These are phyloP conservation scores for Coniella lustricola DNA, from an alignment of 2,329 filamentous ascomycete species.

Conservation along the genomic window DNA sequence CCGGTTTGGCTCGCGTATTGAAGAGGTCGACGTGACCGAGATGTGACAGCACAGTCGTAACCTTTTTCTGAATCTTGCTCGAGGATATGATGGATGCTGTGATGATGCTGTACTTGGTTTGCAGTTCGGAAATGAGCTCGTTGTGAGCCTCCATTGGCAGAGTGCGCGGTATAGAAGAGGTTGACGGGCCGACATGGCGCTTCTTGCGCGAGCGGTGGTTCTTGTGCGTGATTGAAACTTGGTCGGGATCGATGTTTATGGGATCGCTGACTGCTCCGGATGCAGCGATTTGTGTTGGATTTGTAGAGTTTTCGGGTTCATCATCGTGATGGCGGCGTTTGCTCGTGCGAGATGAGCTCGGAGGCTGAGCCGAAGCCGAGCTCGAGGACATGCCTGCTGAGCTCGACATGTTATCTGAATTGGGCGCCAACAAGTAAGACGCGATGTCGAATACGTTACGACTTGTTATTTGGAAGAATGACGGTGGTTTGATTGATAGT, in stretches of 20 bases:
- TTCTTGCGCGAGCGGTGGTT: conserved; percentile 16
- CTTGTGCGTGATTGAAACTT: conserved; percentile 3
- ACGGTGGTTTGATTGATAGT: too few species aligned
- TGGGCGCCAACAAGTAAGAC: too few species aligned
- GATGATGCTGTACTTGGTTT: conserved; percentile 41
- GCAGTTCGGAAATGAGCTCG: conserved; percentile 36
- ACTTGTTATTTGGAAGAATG: too few species aligned
- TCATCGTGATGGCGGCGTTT: conserved; percentile 8
- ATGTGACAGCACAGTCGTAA: conserved; percentile 38
- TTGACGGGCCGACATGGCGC: conserved; percentile 18
- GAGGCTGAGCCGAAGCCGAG: neutral
- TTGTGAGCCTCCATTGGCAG: conserved; percentile 32
- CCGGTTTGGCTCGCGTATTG: conserved; percentile 21
- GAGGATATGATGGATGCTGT: conserved; percentile 51
- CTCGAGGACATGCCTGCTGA: neutral
- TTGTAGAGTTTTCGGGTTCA: neutral
- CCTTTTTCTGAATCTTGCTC: conserved; percentile 50
- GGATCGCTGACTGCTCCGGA: neutral
- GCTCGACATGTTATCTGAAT: neutral
- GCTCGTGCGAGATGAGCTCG: neutral
- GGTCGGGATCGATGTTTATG: neutral
- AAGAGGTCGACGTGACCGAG: conserved; percentile 28
- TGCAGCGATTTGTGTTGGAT: neutral
- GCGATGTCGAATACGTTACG: too few species aligned
- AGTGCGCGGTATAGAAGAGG: conserved; percentile 16